Evolutionary conservation across 768 basidiomycete genomes (phyloP), one percentile per base, ranked within the genome.

Genomic region (Amanita phalloides): DNA sequence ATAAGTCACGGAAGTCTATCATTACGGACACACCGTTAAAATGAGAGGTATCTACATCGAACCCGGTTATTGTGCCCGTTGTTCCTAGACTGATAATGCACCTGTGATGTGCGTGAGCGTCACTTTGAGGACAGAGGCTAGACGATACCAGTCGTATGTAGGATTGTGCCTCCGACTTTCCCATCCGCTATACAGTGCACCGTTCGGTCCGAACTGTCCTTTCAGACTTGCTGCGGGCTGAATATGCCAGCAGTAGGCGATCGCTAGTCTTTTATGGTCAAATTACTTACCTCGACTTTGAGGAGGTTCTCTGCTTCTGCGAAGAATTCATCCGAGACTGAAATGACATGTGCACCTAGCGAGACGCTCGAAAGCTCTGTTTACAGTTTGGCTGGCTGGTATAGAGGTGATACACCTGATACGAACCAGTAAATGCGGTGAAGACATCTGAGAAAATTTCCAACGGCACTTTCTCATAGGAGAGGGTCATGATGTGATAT

Each of bases 131-230:
- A 45, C 11, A 47, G 37, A 36, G 33, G 32, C 20, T 23, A 13
- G 33, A 14, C 20, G 37, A 14, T 48, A 91, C 95, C 96, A 98
- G 65, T 99, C 96, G 60, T 83, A 79, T 1, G 75, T 61, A 1
- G 86, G 81, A 66, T 96, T 97, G 66, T 99, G 96, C 58, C 96
- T 71, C 38, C 92, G 72, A 25, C 76, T 78, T 65, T 99, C 96
- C 96, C 96, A 99, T 49, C 94, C 96, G 57, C 85, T 90, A 66
- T 76, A 98, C 21, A 97, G 68, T 0, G 95, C 95, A 21, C 96
- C 96, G 38, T 93, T 95, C 2, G 92, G 89, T 6, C 95, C 95
- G 59, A 93, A 99, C 58, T 93, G 90, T n/a, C 96, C 96, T 66
- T 94, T 93, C 62, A 96, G 68, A 57, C 84, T 90, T 3, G 76